Evolutionary conservation across 352 stramenopile species (phyloP).

Genomic region (Heterotrichella gracilis): DNA sequence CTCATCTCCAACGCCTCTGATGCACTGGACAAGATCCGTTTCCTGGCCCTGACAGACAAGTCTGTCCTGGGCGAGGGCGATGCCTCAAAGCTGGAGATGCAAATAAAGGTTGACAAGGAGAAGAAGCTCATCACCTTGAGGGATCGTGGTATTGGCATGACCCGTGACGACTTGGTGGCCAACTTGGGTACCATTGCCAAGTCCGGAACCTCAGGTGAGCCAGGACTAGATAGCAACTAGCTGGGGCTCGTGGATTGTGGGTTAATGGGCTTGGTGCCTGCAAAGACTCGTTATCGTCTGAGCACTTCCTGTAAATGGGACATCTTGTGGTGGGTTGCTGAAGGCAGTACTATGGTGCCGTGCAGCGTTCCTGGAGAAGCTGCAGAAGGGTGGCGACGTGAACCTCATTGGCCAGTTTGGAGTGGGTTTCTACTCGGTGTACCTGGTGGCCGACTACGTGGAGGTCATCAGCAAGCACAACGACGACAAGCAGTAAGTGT

Average conservation of each 20-base stretch:
- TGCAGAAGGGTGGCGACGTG: conserved; percentile 49
- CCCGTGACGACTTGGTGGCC: conserved; percentile 73
- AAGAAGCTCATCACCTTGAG: conserved; percentile 79
- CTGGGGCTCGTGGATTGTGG: too few relatives aligned
- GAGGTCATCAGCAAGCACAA: conserved; percentile 83
- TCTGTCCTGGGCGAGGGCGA: conserved; percentile 16
- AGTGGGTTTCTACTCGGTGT: conserved; percentile 97
- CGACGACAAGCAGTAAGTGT: conserved; percentile 66
- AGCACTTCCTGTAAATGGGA: too few relatives aligned
- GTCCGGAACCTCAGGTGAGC: conserved; percentile 72
- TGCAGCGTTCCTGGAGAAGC: conserved; percentile 84
- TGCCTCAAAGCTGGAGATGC: conserved; percentile 58
- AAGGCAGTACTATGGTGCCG: too few relatives aligned
- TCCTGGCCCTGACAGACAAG: conserved; percentile 40
- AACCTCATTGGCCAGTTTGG: conserved; percentile 95
- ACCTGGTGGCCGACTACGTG: conserved; percentile 66
- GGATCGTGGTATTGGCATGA: conserved; percentile 94
- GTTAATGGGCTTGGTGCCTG: too few relatives aligned
- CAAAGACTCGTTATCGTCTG: too few relatives aligned
- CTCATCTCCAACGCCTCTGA: conserved; percentile 95
- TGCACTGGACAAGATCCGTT: conserved; percentile 92
- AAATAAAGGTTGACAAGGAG: conserved; percentile 70
- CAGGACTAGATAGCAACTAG: too few relatives aligned
- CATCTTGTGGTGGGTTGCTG: too few relatives aligned
- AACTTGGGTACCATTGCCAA: conserved; percentile 85